Percentiles rank a stretch among this genome's conserved stretches.
Conservation (phyloP, 192 early-diverging fungal genomes). For the Obelidium mucronatum region DNA sequence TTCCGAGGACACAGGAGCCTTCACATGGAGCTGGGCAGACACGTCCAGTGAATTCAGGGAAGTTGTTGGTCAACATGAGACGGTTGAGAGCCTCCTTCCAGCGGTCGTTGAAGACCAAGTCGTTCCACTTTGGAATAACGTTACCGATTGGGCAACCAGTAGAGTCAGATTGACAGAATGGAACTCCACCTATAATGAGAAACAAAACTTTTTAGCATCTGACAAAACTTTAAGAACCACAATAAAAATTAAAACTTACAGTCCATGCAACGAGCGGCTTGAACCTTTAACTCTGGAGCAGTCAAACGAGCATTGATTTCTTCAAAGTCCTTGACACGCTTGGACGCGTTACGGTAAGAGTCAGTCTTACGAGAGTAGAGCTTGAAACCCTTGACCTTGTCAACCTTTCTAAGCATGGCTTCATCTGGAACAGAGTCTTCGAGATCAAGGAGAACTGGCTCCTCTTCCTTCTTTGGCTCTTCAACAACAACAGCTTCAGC, state of each 20-base stretch:
- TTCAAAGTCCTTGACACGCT: constrained; percentile 89
- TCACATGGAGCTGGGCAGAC: constrained; percentile 99
- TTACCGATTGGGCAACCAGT: constrained; percentile 98
- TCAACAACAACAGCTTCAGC: constrained; percentile 45
- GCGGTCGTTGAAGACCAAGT: constrained; percentile 93
- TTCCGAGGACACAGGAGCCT: constrained; percentile 94
- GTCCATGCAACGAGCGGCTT: constrained; percentile 98
- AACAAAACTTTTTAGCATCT: not conserved
- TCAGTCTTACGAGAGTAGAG: constrained; percentile 92
- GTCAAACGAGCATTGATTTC: constrained; percentile 93
- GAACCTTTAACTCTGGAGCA: constrained; percentile 81
- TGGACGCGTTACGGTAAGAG: constrained; percentile 82
- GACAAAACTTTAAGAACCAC: not conserved
- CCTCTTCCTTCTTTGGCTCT: constrained; percentile 50
- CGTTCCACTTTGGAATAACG: constrained; percentile 99
- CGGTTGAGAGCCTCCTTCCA: constrained; percentile 96
- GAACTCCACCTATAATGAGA: constrained; percentile 76
- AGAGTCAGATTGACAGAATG: constrained; percentile 96
- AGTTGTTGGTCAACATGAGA: constrained; percentile 97
- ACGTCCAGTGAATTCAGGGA: constrained; percentile 99
- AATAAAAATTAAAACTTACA: constrained; percentile 25
- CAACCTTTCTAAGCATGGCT: constrained; percentile 77
- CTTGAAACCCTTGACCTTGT: constrained; percentile 95
- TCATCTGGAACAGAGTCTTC: constrained; percentile 90
- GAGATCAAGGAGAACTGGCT: constrained; percentile 80